phyloP scores from a whole-genome alignment of 2,329 filamentous ascomycete genomes.

The Penicillium concentricum region DNA sequence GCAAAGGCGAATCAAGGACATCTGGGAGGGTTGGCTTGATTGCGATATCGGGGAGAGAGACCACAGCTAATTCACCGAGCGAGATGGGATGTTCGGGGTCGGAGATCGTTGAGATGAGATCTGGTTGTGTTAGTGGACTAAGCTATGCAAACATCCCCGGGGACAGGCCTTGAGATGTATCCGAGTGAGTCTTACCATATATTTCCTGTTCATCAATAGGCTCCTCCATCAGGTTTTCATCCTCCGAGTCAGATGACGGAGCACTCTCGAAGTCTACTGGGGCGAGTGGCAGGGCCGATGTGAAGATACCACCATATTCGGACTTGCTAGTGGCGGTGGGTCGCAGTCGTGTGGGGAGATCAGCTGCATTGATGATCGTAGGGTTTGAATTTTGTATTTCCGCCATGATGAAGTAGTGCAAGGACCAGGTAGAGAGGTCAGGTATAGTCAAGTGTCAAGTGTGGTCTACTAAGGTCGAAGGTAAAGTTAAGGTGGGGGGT shows the following conservation, averaged over 20 bases:
- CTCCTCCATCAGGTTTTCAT: conserved; percentile 66
- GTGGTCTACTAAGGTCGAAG: too few relatives aligned
- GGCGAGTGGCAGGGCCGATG: conserved; percentile 49
- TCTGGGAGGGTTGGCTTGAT: conserved; percentile 67
- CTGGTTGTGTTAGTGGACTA: conserved; percentile 45
- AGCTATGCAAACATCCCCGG: not conserved
- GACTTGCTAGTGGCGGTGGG: conserved; percentile 42
- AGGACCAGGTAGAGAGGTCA: too few relatives aligned
- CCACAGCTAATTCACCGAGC: conserved; percentile 86
- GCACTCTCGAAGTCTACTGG: conserved; percentile 44
- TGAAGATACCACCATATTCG: conserved; percentile 49
- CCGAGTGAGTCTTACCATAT: conserved; percentile 61
- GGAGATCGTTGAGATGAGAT: conserved; percentile 90
- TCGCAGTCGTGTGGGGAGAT: conserved; percentile 75
- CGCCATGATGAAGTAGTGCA: conserved; percentile 24
- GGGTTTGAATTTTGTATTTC: conserved; percentile 68
- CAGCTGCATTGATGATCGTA: conserved; percentile 81
- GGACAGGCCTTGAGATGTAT: not conserved
- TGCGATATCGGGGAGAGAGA: conserved; percentile 91
- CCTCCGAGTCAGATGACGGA: conserved; percentile 39
- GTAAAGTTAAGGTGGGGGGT: not conserved
- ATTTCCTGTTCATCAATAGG: conserved; percentile 97
- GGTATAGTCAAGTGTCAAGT: too few relatives aligned
- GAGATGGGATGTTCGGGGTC: conserved; percentile 96
- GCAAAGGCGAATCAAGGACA: conserved; percentile 58